Conservation (phyloP, 768 basidiomycete genomes). For the Russula dissimulans region DNA sequence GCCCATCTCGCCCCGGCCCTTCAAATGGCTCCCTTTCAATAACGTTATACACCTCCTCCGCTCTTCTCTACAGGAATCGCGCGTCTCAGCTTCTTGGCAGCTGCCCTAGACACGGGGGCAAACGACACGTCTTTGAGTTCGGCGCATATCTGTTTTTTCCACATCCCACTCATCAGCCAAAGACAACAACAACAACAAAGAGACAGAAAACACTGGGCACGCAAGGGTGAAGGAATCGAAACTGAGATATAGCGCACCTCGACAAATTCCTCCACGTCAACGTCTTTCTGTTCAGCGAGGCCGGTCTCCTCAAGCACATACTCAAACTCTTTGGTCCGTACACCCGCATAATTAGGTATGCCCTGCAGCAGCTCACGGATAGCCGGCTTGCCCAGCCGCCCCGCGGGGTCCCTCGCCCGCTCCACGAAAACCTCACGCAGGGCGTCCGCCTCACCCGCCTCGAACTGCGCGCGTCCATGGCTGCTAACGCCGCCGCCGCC, state of each 20-base stretch:
- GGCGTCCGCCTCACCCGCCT: conserved; percentile 39
- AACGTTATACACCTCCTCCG: conserved; percentile 38
- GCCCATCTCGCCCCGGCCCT: too few species aligned
- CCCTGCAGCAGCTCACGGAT: conserved; percentile 25
- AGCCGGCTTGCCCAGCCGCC: conserved; percentile 33
- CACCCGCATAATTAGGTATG: conserved; percentile 45
- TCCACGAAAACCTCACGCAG: conserved; percentile 31
- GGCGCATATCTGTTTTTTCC: conserved; percentile 50
- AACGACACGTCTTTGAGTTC: conserved; percentile 58
- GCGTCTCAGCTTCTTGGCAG: conserved; percentile 30
- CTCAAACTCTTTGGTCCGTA: conserved; percentile 53
- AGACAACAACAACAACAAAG: not conserved
- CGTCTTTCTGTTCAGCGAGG: conserved; percentile 40
- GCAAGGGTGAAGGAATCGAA: not conserved
- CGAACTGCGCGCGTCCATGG: conserved; percentile 46
- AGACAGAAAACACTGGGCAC: not conserved
- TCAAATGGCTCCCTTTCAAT: not conserved
- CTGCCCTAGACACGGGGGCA: conserved; percentile 30
- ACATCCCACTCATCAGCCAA: not conserved
- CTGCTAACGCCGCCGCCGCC: conserved; percentile 14
- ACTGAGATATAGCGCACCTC: conserved; percentile 54
- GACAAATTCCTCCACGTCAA: conserved; percentile 81
- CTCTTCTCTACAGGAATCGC: conserved; percentile 47
- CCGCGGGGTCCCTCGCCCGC: conserved; percentile 24
- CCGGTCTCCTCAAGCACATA: conserved; percentile 76